phyloP scores from a whole-genome alignment of 345 rosid species.

The sweet orange (Citrus sinensis) region DVS_A1.0 CM039163.1:50494501-50495000 shows the following conservation, averaged over 20 bases:
- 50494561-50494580: not conserved
- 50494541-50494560: not conserved
- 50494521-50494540: not conserved
- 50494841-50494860: too few species aligned
- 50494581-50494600: not conserved
- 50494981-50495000: not conserved
- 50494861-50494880: too few species aligned
- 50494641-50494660: not conserved
- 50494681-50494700: not conserved
- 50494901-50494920: not conserved
- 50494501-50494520: not conserved
- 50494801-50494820: too few species aligned
- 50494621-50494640: not conserved
- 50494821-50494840: too few species aligned
- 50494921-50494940: slow-evolving; percentile 9
- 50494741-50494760: not conserved
- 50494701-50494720: not conserved
- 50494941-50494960: not conserved
- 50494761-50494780: too few species aligned
- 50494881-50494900: too few species aligned
- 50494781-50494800: too few species aligned
- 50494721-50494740: too few species aligned
- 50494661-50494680: not conserved
- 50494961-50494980: not conserved
- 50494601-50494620: too few species aligned